phyloP scores from a whole-genome alignment of 1,284 basidiomycete species.

The Fomitopsis schrenkii region DNA sequence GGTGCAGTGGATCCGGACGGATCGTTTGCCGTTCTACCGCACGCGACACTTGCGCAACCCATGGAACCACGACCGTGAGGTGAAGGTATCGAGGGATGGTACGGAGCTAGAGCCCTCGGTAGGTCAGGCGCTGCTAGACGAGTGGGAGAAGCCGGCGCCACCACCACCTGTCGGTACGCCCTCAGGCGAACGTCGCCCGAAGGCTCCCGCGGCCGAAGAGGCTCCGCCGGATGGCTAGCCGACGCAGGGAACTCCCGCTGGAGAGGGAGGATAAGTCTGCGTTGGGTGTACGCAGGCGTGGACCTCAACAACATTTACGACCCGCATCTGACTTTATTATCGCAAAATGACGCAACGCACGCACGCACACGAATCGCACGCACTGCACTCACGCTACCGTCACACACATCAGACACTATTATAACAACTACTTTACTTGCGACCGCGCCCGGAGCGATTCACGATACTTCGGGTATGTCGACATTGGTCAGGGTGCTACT shows the following conservation, averaged over 20 bases:
- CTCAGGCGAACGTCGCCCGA: conserved; percentile 8
- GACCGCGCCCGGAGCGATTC: conserved; percentile 14
- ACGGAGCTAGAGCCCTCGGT: conserved; percentile 88
- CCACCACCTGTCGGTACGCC: conserved; percentile 6
- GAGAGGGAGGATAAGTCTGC: conserved; percentile 10
- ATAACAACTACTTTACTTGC: conserved; percentile 13
- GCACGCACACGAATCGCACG: conserved; percentile 22
- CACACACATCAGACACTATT: conserved; percentile 4
- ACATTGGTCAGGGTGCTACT: conserved; percentile 8
- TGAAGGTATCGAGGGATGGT: conserved; percentile 90
- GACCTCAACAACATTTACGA: conserved; percentile 1
- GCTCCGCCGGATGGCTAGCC: conserved; percentile 8
- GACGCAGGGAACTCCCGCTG: neutral
- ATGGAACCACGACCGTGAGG: conserved; percentile 89
- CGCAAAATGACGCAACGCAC: conserved; percentile 16
- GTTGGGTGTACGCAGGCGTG: neutral
- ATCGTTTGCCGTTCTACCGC: conserved; percentile 72
- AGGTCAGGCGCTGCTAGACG: conserved; percentile 68
- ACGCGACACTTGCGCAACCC: conserved; percentile 84
- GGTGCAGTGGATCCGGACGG: conserved; percentile 81
- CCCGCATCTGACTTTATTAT: conserved; percentile 2
- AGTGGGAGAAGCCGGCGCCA: conserved; percentile 55
- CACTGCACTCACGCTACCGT: conserved; percentile 14
- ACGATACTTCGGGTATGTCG: conserved; percentile 11
- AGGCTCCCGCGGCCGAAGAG: conserved; percentile 10